These are phyloP conservation scores for Jatropha multifida DNA, from an alignment of 441 rosid genomes.

Conservation along the genomic window DNA sequence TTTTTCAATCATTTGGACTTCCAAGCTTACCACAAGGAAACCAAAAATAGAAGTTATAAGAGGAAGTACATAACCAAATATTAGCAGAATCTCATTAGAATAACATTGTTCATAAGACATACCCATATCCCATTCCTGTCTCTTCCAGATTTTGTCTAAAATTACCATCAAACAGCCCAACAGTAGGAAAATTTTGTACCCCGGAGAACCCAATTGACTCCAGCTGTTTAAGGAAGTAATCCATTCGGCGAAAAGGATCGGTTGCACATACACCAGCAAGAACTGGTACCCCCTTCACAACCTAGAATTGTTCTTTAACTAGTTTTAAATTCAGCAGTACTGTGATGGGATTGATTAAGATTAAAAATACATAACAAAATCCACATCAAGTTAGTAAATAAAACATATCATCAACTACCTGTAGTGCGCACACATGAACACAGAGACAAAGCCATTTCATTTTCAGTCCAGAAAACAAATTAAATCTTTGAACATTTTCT, in stretches of 20 bases:
- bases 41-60: background rate
- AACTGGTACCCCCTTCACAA: slow-evolving; percentile 79
- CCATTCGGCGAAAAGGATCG: slow-evolving; percentile 91
- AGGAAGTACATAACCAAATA: slow-evolving; percentile 4
- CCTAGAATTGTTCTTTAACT: slow-evolving; percentile 37
- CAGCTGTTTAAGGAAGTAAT: slow-evolving; percentile 74
- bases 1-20: slow-evolving; percentile 83
- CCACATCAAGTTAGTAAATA: background rate
- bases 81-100: background rate
- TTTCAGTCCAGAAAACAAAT: background rate
- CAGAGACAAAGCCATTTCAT: background rate
- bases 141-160: slow-evolving; percentile 95
- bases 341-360: background rate
- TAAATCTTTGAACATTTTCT: background rate
- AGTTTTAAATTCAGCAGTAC: slow-evolving; percentile 3
- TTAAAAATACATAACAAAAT: slow-evolving; percentile 1
- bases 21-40: slow-evolving; percentile 51
- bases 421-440: background rate
- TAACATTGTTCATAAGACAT: slow-evolving; percentile 27
- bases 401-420: background rate
- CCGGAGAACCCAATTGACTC: slow-evolving; percentile 88
- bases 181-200: slow-evolving; percentile 96
- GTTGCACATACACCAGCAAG: slow-evolving; percentile 98
- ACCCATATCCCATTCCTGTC: slow-evolving; percentile 98
- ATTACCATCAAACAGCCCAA: slow-evolving; percentile 92